These are phyloP conservation scores for Agapanthus africanus DNA, from an alignment of 106 monocot species.

Conservation along the genomic window DNA sequence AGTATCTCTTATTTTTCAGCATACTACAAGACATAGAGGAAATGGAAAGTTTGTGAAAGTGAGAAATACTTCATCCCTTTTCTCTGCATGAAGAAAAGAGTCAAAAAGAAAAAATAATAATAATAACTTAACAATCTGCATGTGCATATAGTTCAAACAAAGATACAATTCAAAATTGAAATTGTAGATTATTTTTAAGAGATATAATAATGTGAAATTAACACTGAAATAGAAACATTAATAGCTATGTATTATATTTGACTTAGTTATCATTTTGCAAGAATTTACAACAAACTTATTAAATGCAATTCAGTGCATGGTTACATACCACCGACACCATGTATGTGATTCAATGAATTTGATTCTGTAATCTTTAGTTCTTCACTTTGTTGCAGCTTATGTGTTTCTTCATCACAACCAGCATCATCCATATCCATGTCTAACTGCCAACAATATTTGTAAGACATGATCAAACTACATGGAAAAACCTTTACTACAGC, in stretches of 20 bases:
- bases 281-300: background rate
- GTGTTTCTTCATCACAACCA: slow-evolving; percentile 22
- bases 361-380: slow-evolving; percentile 5
- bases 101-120: background rate
- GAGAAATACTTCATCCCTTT: no score
- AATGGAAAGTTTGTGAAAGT: no score
- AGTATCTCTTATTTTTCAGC: background rate
- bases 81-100: background rate
- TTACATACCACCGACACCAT: slow-evolving; percentile 27
- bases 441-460: slow-evolving; percentile 34
- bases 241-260: background rate
- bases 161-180: background rate
- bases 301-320: background rate
- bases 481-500: background rate
- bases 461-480: background rate
- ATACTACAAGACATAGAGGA: no score
- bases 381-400: slow-evolving; percentile 19
- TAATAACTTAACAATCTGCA: background rate
- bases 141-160: no score
- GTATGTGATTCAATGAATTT: slow-evolving; percentile 16
- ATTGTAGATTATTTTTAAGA: background rate
- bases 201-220: background rate
- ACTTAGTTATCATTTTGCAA: background rate
- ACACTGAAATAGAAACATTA: background rate
- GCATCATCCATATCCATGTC: slow-evolving; percentile 89